Evolutionary conservation across 2,329 filamentous ascomycete genomes (phyloP), one percentile per base, ranked within the genome.

Genomic region (Diplodia scrobiculata): DNA sequence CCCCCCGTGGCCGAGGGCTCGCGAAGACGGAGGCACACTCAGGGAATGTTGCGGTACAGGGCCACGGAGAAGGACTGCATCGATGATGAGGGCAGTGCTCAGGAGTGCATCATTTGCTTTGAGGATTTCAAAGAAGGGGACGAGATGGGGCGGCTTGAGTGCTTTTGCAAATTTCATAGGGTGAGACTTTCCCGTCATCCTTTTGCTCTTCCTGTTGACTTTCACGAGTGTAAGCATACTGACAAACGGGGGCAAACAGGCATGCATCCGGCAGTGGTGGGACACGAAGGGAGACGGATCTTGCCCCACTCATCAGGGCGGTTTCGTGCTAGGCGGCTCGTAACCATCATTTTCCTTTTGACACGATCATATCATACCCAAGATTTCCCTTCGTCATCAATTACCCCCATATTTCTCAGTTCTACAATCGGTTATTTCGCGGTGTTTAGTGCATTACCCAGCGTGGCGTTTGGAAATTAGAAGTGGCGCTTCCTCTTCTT

Each of bases 21-120:
- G 11, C 38, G 51, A 5, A 38, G 64, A 11, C 54, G 64, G 21
- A 53, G 64, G 7, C 54, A 58, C 34, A 66, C 64, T 11, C 65
- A 62, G 5, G 65, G 81, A 25, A 83, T 84, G 80, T 77, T 81
- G 9, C 72, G 80, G 1, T 88, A 86, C 69, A 79, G 76, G 5
- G 86, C 86, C 0, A 87, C 84, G 0, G 86, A 89, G 73, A 89
- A 89, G 72, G 86, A 89, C 68, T 88, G 86, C 70, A 72, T 84
- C 1, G 82, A 82, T 5, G 83, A 86, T 64, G 82, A 84, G 19
- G 80, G 79, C 1, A 75, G 77, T 51, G 70, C 77, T 62, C 82
- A 83, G 50, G 86, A 89, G 71, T 89, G 86, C 69, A 82, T 85
- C 9, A 88, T 89, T 62, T 89, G 86, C 72, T 84, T 88, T 72